Evolutionary conservation across 805 yeast species (phyloP).

Genomic region (Clavispora vitiphila): DNA sequence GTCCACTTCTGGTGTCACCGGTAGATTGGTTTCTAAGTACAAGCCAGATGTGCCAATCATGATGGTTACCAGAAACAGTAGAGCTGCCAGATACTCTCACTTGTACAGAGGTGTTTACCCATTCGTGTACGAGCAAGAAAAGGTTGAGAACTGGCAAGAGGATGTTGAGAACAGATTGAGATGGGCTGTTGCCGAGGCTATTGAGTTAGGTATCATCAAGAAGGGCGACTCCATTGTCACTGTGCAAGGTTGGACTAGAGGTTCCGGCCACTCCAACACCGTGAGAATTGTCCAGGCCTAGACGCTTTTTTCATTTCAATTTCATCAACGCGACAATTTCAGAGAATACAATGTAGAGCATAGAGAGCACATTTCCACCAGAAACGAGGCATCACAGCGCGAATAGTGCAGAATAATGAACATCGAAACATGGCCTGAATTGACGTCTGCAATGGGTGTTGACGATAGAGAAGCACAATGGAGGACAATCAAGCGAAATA

Average conservation of each 20-base stretch:
- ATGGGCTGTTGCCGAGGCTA: constrained; percentile 88
- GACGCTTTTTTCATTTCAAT: constrained; percentile 8
- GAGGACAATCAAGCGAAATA: too few species aligned
- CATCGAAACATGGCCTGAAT: too few species aligned
- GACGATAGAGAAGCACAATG: too few species aligned
- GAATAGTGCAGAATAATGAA: too few species aligned
- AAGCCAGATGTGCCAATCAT: constrained; percentile 96
- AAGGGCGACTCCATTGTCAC: constrained; percentile 89
- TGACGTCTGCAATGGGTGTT: too few species aligned
- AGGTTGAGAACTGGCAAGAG: constrained; percentile 83
- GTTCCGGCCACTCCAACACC: constrained; percentile 98
- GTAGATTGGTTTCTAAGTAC: constrained; percentile 94
- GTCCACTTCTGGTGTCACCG: constrained; percentile 92
- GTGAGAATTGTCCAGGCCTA: constrained; percentile 84
- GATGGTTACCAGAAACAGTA: constrained; percentile 94
- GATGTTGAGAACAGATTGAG: constrained; percentile 94
- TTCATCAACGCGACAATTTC: neutral
- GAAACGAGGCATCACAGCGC: too few species aligned
- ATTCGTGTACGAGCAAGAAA: constrained; percentile 67
- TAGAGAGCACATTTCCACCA: too few species aligned
- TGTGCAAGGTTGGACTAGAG: constrained; percentile 98
- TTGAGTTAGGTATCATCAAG: constrained; percentile 75
- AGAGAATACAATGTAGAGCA: neutral
- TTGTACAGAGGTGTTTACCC: constrained; percentile 99
- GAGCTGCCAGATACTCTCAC: constrained; percentile 93